Evolutionary conservation across 78 protist species (phyloP).

Genomic region (Diacronema lutheri): DNA sequence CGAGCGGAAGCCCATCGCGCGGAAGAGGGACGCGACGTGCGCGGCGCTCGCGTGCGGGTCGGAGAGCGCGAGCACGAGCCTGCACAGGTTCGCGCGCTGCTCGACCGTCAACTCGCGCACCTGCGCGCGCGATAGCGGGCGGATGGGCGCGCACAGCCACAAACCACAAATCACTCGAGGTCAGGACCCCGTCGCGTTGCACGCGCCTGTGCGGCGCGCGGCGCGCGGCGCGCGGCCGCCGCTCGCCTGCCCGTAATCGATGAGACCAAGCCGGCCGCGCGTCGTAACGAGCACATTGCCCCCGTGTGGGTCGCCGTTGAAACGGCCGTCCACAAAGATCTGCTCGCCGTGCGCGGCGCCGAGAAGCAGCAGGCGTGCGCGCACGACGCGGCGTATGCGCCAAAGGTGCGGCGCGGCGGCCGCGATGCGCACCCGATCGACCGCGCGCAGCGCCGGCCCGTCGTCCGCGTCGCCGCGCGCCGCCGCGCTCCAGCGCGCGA

Average conservation of each 20-base stretch:
- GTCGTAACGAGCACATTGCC: slow-evolving; percentile 38
- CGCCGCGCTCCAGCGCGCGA: neutral
- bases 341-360: slow-evolving; percentile 40
- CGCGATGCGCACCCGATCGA: neutral
- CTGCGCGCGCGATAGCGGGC: neutral
- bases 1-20: slow-evolving; percentile 17
- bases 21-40: neutral
- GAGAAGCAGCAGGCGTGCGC: neutral
- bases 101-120: neutral
- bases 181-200: neutral
- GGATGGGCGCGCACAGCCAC: neutral
- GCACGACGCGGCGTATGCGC: neutral
- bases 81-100: neutral
- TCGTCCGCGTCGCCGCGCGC: neutral
- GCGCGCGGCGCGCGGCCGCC: neutral
- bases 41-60: slow-evolving; percentile 21
- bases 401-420: neutral
- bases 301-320: slow-evolving; percentile 56
- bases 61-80: neutral
- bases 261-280: slow-evolving; percentile 49
- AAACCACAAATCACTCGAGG: neutral
- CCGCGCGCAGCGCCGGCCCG: too few species aligned
- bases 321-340: slow-evolving; percentile 26
- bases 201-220: neutral
- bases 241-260: slow-evolving; percentile 52